Percentiles rank a stretch among this genome's conserved stretches.
phyloP scores from a whole-genome alignment of 1,139 yeast species.

The Zhuliangozyma blackwelliae region DNA sequence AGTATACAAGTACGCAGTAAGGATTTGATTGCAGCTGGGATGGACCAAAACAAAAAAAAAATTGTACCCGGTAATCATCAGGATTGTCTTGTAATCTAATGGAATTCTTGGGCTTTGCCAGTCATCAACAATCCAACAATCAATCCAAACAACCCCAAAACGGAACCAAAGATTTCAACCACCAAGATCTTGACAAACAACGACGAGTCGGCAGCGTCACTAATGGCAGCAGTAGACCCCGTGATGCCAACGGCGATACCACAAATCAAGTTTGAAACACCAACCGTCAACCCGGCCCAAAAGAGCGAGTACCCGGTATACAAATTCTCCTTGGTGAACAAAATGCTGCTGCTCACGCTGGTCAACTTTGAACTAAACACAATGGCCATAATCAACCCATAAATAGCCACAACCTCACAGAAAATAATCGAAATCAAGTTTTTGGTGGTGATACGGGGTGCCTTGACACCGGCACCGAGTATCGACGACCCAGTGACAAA shows the following conservation, averaged over 20 bases:
- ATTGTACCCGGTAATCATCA: too few relatives aligned
- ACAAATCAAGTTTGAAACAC: constrained; percentile 87
- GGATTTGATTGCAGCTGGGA: too few relatives aligned
- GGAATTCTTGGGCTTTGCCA: constrained; percentile 83
- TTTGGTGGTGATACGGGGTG: constrained; percentile 96
- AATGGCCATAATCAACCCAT: constrained; percentile 96
- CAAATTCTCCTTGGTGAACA: constrained; percentile 77
- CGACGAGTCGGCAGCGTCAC: constrained; percentile 96
- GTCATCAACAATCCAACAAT: constrained; percentile 98
- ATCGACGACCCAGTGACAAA: constrained; percentile 93
- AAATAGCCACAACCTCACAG: constrained; percentile 99
- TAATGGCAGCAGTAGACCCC: constrained; percentile 96
- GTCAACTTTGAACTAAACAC: constrained; percentile 89
- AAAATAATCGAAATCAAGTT: constrained; percentile 94
- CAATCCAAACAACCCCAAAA: constrained; percentile 87
- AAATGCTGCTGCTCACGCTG: constrained; percentile 55
- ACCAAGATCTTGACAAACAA: constrained; percentile 94
- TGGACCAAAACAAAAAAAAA: too few relatives aligned
- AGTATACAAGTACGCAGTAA: too few relatives aligned
- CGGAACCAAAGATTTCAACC: constrained; percentile 95
- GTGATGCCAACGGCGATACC: constrained; percentile 98
- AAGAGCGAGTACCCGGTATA: constrained; percentile 92
- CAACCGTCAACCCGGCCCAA: constrained; percentile 99
- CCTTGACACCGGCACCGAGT: constrained; percentile 96
- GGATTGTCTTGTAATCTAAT: not conserved